Evolutionary conservation across 306 rosid species (phyloP).

Genomic region (Vigna mungo): DNA sequence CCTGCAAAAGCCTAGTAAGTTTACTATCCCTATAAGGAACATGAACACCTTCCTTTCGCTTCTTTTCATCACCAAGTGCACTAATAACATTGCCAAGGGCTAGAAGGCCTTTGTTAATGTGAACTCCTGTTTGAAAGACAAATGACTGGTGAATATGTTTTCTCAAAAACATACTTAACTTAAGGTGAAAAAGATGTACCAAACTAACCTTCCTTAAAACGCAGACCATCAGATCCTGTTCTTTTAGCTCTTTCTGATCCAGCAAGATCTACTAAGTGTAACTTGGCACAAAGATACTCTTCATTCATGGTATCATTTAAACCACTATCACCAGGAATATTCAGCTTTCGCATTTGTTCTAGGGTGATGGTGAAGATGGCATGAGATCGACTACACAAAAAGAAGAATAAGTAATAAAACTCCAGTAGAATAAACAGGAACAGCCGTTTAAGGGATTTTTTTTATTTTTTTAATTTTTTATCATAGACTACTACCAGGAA

Average conservation of each 20-base stretch:
- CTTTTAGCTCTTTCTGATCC: conserved; percentile 99
- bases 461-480: too few species aligned
- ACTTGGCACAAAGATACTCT: conserved; percentile 93
- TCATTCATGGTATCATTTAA: conserved; percentile 68
- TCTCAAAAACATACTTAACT: conserved; percentile 25
- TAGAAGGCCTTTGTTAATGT: conserved; percentile 97
- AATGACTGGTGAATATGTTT: conserved; percentile 37
- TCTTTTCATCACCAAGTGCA: conserved; percentile 99
- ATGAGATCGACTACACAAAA: conserved; percentile 84
- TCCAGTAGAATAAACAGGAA: conserved; percentile 35
- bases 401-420: conserved; percentile 45
- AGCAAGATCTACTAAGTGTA: conserved; percentile 99
- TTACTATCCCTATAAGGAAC: conserved; percentile 99
- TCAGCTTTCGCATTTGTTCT: conserved; percentile 92
- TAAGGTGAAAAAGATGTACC: conserved; percentile 22
- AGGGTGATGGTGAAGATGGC: conserved; percentile 99
- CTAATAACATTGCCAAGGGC: conserved; percentile 99
- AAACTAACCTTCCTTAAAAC: conserved; percentile 92
- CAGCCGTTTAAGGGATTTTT: conserved; percentile 9
- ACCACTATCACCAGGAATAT: conserved; percentile 54
- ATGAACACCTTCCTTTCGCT: conserved; percentile 94
- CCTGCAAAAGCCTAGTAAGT: conserved; percentile 99
- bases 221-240: conserved; percentile 98
- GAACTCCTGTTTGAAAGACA: conserved; percentile 76
- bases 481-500: conserved; percentile 7